phyloP scores from a whole-genome alignment of 2,329 filamentous ascomycete species.

The Ramichloridium luteum region DNA sequence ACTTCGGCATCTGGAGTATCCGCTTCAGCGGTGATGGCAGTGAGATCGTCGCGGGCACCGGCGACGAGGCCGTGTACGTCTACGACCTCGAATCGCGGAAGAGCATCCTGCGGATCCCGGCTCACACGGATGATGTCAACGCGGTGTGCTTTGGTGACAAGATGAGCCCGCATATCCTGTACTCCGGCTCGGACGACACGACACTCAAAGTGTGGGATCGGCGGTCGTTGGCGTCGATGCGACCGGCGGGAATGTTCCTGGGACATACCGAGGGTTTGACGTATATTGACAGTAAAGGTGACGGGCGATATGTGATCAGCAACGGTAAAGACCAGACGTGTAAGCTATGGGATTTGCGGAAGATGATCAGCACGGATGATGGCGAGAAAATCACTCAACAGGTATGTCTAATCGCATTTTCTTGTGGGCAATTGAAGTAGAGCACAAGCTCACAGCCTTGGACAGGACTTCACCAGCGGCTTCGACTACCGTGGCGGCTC shows the following conservation, averaged over 20 bases:
- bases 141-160: constrained; percentile 92
- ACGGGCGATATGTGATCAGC: constrained; percentile 77
- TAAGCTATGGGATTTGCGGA: constrained; percentile 92
- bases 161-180: constrained; percentile 80
- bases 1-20: constrained; percentile 61
- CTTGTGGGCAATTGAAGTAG: not conserved
- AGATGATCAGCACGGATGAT: constrained; percentile 64
- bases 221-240: constrained; percentile 50
- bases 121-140: constrained; percentile 83
- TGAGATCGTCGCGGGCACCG: constrained; percentile 83
- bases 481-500: constrained; percentile 65
- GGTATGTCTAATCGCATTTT: constrained; percentile 10
- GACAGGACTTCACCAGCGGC: constrained; percentile 43
- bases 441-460: too few relatives aligned
- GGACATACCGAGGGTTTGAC: constrained; percentile 55
- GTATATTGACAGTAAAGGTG: constrained; percentile 69
- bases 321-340: constrained; percentile 96
- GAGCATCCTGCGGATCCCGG: constrained; percentile 60
- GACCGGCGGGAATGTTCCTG: constrained; percentile 52
- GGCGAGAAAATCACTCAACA: constrained; percentile 45
- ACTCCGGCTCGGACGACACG: constrained; percentile 89
- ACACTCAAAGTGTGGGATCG: constrained; percentile 95
- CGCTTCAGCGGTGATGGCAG: constrained; percentile 85
- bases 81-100: constrained; percentile 79
- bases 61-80: constrained; percentile 65